These are phyloP conservation scores for Coniochaeta sp. DNA, from an alignment of 2,329 filamentous ascomycete species.

Conservation along the genomic window DNA sequence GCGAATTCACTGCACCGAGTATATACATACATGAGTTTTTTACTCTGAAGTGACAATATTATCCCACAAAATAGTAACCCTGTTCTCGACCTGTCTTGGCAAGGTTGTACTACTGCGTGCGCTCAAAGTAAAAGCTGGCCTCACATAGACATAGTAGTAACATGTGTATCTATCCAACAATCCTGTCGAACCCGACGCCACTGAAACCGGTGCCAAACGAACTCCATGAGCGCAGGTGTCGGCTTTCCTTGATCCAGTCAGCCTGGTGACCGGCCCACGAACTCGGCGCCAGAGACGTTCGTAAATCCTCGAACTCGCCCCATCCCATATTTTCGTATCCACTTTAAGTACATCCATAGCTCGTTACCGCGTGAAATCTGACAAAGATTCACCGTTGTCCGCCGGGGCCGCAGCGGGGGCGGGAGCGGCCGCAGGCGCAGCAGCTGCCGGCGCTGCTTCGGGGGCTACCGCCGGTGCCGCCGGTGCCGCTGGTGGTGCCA, in stretches of 20 bases:
- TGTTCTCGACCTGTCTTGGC: neutral
- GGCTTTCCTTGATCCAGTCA: neutral
- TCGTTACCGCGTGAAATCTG: constrained; percentile 18
- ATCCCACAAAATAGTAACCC: neutral
- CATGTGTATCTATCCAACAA: neutral
- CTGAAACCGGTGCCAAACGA: neutral
- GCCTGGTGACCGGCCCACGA: neutral
- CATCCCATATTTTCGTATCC: neutral
- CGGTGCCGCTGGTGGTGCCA: neutral
- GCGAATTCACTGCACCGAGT: too few species aligned
- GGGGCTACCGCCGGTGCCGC: neutral
- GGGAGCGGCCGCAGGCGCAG: constrained; percentile 5
- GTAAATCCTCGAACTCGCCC: neutral
- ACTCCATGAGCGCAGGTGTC: neutral
- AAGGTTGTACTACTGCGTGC: neutral
- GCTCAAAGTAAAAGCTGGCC: neutral
- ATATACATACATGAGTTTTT: neutral
- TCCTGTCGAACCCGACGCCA: neutral
- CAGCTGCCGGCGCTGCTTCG: neutral
- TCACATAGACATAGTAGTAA: neutral
- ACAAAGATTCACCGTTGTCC: constrained; percentile 8
- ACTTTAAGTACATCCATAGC: too few species aligned
- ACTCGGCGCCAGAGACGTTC: neutral
- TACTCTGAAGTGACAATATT: neutral
- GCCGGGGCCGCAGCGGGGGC: constrained; percentile 6